A percentile compares a stretch with the other conserved stretches of the same genome.
Conservation (phyloP, 1,139 yeast genomes). For the Lodderomyces beijingensis region DNA sequence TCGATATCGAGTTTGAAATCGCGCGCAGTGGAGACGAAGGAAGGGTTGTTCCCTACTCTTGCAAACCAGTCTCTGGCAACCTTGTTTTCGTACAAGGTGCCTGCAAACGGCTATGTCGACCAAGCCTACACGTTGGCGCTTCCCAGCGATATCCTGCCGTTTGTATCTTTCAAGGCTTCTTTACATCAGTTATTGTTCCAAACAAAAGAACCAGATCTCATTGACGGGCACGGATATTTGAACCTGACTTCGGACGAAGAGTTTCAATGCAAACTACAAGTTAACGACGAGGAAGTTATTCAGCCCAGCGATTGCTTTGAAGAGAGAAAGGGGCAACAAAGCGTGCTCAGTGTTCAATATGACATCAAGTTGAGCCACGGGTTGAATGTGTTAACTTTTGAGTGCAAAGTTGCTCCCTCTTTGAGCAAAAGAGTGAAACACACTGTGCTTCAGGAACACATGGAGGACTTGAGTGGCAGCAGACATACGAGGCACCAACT, state of each 20-base stretch:
- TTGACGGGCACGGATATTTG: conserved; percentile 27
- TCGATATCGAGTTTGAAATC: conserved; percentile 13
- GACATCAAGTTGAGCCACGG: conserved; percentile 49
- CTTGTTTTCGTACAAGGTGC: conserved; percentile 45
- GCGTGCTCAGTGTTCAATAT: conserved; percentile 35
- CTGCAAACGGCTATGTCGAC: conserved; percentile 40
- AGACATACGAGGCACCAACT: conserved; percentile 47
- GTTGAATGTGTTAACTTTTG: conserved; percentile 43
- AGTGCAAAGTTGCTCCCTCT: conserved; percentile 42
- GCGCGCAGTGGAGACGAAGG: conserved; percentile 25
- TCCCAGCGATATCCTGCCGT: conserved; percentile 42
- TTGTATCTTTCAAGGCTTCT: conserved; percentile 40
- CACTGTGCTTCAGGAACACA: conserved; percentile 16
- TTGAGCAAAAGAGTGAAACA: conserved; percentile 32
- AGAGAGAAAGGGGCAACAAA: conserved; percentile 18
- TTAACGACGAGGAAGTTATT: conserved; percentile 48
- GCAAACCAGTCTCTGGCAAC: conserved; percentile 21
- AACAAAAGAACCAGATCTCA: conserved; percentile 31
- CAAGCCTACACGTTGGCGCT: conserved; percentile 41
- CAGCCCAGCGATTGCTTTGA: conserved; percentile 35
- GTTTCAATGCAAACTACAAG: conserved; percentile 39
- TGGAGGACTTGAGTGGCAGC: conserved; percentile 29
- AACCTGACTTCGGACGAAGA: conserved; percentile 33
- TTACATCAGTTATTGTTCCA: conserved; percentile 39
- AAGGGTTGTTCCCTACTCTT: conserved; percentile 33